Evolutionary conservation across 2,329 filamentous ascomycete genomes (phyloP).

Genomic region (Nemania sp.): DNA sequence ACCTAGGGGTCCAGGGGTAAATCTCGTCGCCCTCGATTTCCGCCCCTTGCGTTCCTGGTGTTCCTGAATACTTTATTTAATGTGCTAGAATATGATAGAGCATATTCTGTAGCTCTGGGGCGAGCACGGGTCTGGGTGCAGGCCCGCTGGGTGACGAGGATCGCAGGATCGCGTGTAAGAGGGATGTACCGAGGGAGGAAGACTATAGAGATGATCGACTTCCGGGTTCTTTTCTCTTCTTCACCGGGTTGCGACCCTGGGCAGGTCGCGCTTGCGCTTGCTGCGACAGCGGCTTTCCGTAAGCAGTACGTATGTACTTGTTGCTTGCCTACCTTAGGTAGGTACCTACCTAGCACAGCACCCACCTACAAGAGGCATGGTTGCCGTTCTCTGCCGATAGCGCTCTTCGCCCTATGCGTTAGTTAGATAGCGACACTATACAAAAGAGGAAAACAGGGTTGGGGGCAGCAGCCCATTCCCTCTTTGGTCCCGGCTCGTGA

Average conservation of each 20-base stretch:
- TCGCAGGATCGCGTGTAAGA: conserved; percentile 28
- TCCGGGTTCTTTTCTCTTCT: conserved; percentile 30
- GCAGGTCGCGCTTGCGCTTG: conserved; percentile 47
- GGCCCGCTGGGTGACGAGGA: neutral
- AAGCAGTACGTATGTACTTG: too few species aligned
- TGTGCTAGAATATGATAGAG: neutral
- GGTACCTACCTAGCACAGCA: too few species aligned
- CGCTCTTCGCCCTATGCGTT: too few species aligned
- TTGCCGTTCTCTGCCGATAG: too few species aligned
- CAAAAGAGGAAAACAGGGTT: conserved; percentile 13
- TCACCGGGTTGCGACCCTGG: conserved; percentile 35
- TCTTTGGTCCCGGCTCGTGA: conserved; percentile 31
- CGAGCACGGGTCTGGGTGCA: neutral
- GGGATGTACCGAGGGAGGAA: neutral
- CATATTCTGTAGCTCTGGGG: neutral
- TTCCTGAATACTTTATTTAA: neutral
- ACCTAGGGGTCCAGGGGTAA: conserved; percentile 4
- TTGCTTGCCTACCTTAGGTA: too few species aligned
- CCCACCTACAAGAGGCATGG: neutral
- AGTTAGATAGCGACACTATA: neutral
- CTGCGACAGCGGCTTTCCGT: too few species aligned
- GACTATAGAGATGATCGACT: conserved; percentile 22
- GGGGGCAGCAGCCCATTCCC: conserved; percentile 12
- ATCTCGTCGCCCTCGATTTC: neutral
- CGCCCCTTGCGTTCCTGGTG: conserved; percentile 9